Base-by-base conservation (phyloP, 1,284 basidiomycete genomes). In the Ceratobasidium sp. region DNA sequence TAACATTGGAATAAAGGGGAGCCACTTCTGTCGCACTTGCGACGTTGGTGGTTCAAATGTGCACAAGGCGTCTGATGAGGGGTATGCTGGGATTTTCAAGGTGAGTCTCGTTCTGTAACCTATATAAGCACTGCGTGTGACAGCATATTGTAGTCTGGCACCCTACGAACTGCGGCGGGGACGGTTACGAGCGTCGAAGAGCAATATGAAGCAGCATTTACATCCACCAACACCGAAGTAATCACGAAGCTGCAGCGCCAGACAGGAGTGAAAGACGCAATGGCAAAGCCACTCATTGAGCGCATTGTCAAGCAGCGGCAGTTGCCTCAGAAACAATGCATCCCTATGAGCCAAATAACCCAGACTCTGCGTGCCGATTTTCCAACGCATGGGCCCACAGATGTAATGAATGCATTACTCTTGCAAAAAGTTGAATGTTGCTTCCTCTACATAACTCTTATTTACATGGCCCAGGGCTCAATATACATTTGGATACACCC, bases 401-500 rank as follows among this genome's bases (percentile, higher is more conserved):
- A 19, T 13, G 31, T 5, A 14, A 73, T 73, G 61, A 61, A 73
- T 51, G 46, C 58, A 7, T 62, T 61, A n/a, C 43, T 73, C 16
- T n/a, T 14, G 7, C 22, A 54, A 34, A 34, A 34, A 2, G 22
- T 13, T 46, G 31, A 24, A 37, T 43, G 22, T 9, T 46, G 24
- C 11, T 51, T 34, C 43, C 19, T 5, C 48, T 49, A 49, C n/a
- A 9, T 58, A 75, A 34, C 31, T 34, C 31, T 34, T 34, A 34
- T 34, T 34, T 34, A 34, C 31, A 34, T 34, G 31, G 31, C 6
- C 2, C 31, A 34, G 76, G 69, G 0, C 39, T 76, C 24, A 62
- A 76, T 59, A 22, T 74, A n/a, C 74, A 74, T 19, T 16, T 49
- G 2, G 82, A 83, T 48, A 83, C 81, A 0, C 82, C 81, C 0